Percentiles rank a stretch among this genome's conserved stretches.
Conservation (phyloP, 306 rosid genomes). For the Cucurbita ficifolia region DNA sequence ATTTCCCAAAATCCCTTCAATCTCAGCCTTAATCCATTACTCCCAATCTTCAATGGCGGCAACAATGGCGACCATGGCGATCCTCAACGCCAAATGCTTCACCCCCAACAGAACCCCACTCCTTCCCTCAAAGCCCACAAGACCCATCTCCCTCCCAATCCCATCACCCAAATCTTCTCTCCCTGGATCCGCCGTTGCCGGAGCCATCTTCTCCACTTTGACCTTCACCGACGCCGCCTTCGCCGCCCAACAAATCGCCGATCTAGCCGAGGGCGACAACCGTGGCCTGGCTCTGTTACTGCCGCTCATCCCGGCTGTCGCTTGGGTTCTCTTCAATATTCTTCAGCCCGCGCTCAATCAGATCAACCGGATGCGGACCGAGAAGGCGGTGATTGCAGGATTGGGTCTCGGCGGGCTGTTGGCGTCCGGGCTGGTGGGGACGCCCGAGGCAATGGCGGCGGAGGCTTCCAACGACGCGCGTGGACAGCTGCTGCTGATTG, state of each 20-base stretch:
- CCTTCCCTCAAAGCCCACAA: conserved; percentile 28
- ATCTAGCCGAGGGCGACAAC: conserved; percentile 69
- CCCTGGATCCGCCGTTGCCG: conserved; percentile 59
- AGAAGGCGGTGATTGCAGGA: conserved; percentile 42
- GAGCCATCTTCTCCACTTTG: conserved; percentile 53
- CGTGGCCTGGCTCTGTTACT: conserved; percentile 62
- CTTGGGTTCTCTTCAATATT: conserved; percentile 88
- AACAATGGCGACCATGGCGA: conserved; percentile 71
- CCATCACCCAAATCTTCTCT: conserved; percentile 39
- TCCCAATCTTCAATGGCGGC: conserved; percentile 42
- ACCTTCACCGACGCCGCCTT: conserved; percentile 45
- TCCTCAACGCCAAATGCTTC: conserved; percentile 53
- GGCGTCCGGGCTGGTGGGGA: conserved; percentile 25
- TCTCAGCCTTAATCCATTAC: neutral
- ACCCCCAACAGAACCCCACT: conserved; percentile 19
- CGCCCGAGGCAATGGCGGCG: conserved; percentile 36
- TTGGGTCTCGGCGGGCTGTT: conserved; percentile 55
- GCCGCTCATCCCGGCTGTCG: conserved; percentile 67
- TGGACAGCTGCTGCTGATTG: conserved; percentile 65
- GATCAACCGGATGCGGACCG: conserved; percentile 48
- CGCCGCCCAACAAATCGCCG: conserved; percentile 67
- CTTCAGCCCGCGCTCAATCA: conserved; percentile 84
- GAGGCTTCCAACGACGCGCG: conserved; percentile 51
- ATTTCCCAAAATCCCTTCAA: neutral
- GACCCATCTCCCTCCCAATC: conserved; percentile 32